These are phyloP conservation scores for Apostasia shenzhenica DNA, from an alignment of 106 monocot genomes.

Conservation along the genomic window DNA sequence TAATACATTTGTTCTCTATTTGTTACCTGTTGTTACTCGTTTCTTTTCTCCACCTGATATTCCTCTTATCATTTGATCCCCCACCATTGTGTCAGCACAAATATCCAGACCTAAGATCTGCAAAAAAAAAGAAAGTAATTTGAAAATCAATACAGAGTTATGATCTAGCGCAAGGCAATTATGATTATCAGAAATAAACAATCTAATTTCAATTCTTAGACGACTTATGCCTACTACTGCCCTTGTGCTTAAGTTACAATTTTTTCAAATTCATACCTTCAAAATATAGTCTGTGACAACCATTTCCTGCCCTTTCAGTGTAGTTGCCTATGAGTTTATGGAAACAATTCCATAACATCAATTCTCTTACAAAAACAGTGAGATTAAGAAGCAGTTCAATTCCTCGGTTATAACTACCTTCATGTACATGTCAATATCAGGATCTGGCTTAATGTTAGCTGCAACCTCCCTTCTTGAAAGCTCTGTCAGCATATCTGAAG, in stretches of 20 bases:
- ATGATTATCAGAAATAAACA: no score
- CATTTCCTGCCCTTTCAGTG: conserved; percentile 15
- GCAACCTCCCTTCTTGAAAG: conserved; percentile 32
- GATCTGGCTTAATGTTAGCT: conserved; percentile 34
- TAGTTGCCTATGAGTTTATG: conserved; percentile 1
- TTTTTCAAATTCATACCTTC: conserved; percentile 8
- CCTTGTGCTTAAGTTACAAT: not conserved
- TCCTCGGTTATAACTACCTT: conserved; percentile 9
- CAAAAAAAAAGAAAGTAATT: not conserved
- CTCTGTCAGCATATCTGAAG: conserved; percentile 28
- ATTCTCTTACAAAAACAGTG: no score
- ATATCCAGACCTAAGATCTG: conserved; percentile 33
- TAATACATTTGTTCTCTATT: not conserved
- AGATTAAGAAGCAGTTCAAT: not conserved
- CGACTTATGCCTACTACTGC: no score
- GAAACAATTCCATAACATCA: not conserved
- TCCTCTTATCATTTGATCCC: conserved; percentile 22
- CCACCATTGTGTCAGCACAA: conserved; percentile 31
- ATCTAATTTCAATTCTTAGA: no score
- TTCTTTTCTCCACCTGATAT: conserved; percentile 32
- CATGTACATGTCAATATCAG: conserved; percentile 40
- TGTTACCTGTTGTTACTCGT: conserved; percentile 26
- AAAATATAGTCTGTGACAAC: conserved; percentile 24
- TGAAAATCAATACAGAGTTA: no score
- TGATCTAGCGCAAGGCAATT: no score